Base-by-base conservation (phyloP, 2,329 filamentous ascomycete genomes). In the Clonostachys chloroleuca region DNA sequence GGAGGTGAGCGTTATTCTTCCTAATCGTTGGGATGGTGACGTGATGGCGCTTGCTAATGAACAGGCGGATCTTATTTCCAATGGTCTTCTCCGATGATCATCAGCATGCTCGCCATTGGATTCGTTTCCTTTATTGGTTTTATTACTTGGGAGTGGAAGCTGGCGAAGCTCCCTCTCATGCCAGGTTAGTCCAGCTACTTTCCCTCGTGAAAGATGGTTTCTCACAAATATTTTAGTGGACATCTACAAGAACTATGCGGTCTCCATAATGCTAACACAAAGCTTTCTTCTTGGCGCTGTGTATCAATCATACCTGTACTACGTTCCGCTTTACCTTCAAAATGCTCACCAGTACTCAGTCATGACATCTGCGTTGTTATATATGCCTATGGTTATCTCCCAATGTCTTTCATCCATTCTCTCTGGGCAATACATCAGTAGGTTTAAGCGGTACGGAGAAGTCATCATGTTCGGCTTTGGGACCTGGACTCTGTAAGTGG, bases 131-230 rank as follows among this genome's bases (percentile, higher is more conserved):
- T 84, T 44, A 72, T 56, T 5, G 49, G 87, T 13, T 92, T 94
- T 63, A 67, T 84, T 50, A 44, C 89, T 5, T 78, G 84, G 53
- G 88, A 95, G 65, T 82, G 79, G 69, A 83, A 83, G 54, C 56
- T 87, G 24, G 86, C 89, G 30, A 78, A 75, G 35, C 89, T 87
- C 51, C 89, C 89, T 0, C 74, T 94, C 47, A 89, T 94, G 64
- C 89, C 89, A 35, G 35, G 46, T 39, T 12, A 40, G 36, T 24
- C 12, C 30, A 30, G 24, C 24, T 10, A 30, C 9, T 30, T 10
- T 10, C 24, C 24, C 5, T 30, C 2, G 24, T 10, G 10, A 39
- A 39, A n/a, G 10, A n/a, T 18, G 12, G 12, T 7, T 39, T 39
- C 36, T 39, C 14, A 39, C 36, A 39, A 30, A 10, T 24, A 2